Base-by-base conservation (phyloP, 805 yeast species). In the Teunomyces funiuensis region DNA sequence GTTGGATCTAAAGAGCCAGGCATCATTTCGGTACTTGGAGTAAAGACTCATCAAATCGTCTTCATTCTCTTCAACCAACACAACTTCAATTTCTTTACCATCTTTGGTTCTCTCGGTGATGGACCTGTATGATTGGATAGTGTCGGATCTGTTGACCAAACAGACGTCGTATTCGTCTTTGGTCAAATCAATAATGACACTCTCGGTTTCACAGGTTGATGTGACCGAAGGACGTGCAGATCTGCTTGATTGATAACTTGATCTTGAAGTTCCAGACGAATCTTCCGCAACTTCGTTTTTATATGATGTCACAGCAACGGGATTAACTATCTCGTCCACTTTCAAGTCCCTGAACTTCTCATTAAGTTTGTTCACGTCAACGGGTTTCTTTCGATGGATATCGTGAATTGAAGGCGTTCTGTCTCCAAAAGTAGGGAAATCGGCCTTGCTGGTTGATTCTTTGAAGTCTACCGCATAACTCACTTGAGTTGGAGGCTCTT, bases 31-130 rank as follows among this genome's bases (percentile, higher is more conserved):
- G 49, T 71, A 71, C 42, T 61, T 65, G 4, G 75, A 71, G 45
- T 70, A 70, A 34, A 71, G 61, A 47, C 74, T 69, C 45, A 57
- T 60, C 37, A 71, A 58, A 14, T 64, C 69, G 34, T 61, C 64
- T 14, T 55, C 47, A 7, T 58, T 67, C 5, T 65, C 70, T 8
- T 69, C 74, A 4, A 71, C 74, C 29, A 70, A 48, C 2, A 71
- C 74, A 5, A 71, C 73, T 41, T 71, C 76, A 0, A 70, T 66
- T 10, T 61, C 60, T 42, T 59, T 63, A 3, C 75, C 76, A 17
- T 61, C 63, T 17, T 51, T 60, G 4, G 60, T 56, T 38, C 53
- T 62, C 37, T 71, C 74, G 2, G 67, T 69, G 2, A 66, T 65
- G 1, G 74, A 69, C 43, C 47, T 58, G 46, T 70, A 71, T 1